Percentiles rank a stretch among this genome's conserved stretches.
Conservation (phyloP, 345 rosid genomes). For the Sapria himalayana region DNA sequence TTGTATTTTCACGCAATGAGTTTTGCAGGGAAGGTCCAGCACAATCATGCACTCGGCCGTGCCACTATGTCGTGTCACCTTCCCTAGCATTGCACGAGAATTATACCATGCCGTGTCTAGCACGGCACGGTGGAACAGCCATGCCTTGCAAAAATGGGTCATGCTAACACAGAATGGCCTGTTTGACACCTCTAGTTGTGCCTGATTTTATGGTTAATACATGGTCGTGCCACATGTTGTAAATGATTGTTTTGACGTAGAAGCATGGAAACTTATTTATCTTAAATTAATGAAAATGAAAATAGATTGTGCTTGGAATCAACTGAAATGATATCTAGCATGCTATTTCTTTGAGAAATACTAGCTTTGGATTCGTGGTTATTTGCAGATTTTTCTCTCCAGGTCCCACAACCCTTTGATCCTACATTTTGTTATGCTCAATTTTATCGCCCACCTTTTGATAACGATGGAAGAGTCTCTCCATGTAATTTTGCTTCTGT, state of each 20-base stretch:
- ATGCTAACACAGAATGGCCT: too few relatives aligned
- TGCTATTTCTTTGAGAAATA: slow-evolving; percentile 4
- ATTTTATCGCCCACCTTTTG: slow-evolving; percentile 47
- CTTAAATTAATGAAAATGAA: background rate
- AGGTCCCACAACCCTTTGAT: slow-evolving; percentile 74
- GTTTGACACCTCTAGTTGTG: too few relatives aligned
- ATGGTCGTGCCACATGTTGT: slow-evolving; percentile 1
- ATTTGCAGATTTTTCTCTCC: slow-evolving; percentile 13
- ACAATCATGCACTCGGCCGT: too few relatives aligned
- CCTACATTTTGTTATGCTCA: slow-evolving; percentile 62
- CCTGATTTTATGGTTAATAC: too few relatives aligned
- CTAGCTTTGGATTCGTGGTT: slow-evolving; percentile 8
- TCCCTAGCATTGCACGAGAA: too few relatives aligned
- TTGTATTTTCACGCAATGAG: too few relatives aligned
- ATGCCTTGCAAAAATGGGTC: too few relatives aligned
- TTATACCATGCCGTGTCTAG: too few relatives aligned
- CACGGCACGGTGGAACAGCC: too few relatives aligned
- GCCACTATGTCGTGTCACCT: too few relatives aligned
- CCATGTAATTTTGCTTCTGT: slow-evolving; percentile 52
- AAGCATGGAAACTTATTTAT: slow-evolving; percentile 1
- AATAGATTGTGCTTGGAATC: background rate
- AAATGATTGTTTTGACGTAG: background rate
- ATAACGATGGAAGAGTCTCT: slow-evolving; percentile 60
- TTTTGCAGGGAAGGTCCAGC: too few relatives aligned
- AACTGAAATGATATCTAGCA: background rate